Percentiles rank a stretch among this genome's conserved stretches.
These are phyloP conservation scores for Hsuehochloa calcarea DNA, from an alignment of 176 grass and related monocot species.

Conservation along the genomic window DNA sequence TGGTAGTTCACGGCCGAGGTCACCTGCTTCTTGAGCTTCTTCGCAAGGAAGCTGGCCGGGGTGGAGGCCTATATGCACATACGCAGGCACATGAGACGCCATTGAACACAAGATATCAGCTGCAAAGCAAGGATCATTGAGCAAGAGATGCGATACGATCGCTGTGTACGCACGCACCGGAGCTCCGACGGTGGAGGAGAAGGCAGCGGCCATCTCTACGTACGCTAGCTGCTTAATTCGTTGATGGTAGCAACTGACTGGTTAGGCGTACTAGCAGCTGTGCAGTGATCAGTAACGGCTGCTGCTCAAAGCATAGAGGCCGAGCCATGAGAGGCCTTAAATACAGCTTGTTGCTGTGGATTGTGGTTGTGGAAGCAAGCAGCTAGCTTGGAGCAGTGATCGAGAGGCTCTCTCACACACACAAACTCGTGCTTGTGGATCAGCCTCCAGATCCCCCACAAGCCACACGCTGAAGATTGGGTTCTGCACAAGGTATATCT, in stretches of 20 bases:
- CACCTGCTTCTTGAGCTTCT: conserved; percentile 51
- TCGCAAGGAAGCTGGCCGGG: conserved; percentile 41
- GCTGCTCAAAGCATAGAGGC: conserved; percentile 40
- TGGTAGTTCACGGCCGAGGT: conserved; percentile 42
- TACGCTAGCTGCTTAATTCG: not conserved
- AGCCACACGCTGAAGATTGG: conserved; percentile 80
- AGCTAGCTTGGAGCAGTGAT: not conserved
- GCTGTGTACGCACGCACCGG: conserved; percentile 39
- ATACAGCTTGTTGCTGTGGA: not conserved
- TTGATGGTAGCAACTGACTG: not conserved
- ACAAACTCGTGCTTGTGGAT: conserved; percentile 49
- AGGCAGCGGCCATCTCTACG: conserved; percentile 58
- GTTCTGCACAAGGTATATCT: conserved; percentile 27
- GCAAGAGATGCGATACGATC: not conserved
- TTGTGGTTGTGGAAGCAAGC: not conserved
- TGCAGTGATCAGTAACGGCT: not conserved
- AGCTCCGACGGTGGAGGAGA: conserved; percentile 75
- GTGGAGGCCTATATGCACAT: conserved; percentile 31
- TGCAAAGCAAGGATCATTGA: not conserved
- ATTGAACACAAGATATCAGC: not conserved
- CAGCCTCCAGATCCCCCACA: conserved; percentile 29
- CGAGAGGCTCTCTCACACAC: not conserved
- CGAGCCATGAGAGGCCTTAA: conserved; percentile 26
- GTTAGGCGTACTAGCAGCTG: not conserved
- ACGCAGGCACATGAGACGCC: not conserved